phyloP scores from a whole-genome alignment of 116 monocot genomes.

The Papilionanthe hybrid region DNA sequence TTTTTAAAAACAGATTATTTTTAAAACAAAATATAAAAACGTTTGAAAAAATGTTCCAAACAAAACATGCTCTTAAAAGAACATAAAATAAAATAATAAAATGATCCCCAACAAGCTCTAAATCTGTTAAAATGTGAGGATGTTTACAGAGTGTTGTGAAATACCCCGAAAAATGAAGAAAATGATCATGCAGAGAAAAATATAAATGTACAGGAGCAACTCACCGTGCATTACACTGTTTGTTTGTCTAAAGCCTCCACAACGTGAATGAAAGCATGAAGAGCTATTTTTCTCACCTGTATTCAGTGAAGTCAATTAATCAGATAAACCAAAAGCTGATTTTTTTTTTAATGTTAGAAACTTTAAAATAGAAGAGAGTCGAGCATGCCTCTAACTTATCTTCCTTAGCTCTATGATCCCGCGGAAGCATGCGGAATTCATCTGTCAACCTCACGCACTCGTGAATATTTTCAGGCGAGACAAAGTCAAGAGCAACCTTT shows the following conservation, averaged over 20 bases:
- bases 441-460: slow-evolving; percentile 39
- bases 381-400: slow-evolving; percentile 39
- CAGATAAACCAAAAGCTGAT: neutral
- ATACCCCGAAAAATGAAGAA: neutral
- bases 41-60: no score
- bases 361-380: neutral
- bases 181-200: neutral
- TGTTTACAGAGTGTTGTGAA: neutral
- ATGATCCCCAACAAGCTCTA: neutral
- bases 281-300: slow-evolving; percentile 51
- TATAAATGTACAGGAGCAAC: slow-evolving; percentile 1
- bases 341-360: neutral
- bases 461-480: slow-evolving; percentile 44
- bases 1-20: no score
- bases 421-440: slow-evolving; percentile 36
- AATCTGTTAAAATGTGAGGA: neutral
- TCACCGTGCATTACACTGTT: slow-evolving; percentile 7
- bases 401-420: slow-evolving; percentile 33
- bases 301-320: neutral
- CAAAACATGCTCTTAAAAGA: no score
- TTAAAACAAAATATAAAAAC: neutral
- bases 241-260: slow-evolving; percentile 12
- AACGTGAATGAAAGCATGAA: slow-evolving; percentile 22
- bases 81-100: no score
- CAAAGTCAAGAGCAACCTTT: slow-evolving; percentile 48